A percentile compares a stretch with the other conserved stretches of the same genome.
Evolutionary conservation across 2,329 filamentous ascomycete species (phyloP).

Genomic region (Neoarthrinium moseri): DNA sequence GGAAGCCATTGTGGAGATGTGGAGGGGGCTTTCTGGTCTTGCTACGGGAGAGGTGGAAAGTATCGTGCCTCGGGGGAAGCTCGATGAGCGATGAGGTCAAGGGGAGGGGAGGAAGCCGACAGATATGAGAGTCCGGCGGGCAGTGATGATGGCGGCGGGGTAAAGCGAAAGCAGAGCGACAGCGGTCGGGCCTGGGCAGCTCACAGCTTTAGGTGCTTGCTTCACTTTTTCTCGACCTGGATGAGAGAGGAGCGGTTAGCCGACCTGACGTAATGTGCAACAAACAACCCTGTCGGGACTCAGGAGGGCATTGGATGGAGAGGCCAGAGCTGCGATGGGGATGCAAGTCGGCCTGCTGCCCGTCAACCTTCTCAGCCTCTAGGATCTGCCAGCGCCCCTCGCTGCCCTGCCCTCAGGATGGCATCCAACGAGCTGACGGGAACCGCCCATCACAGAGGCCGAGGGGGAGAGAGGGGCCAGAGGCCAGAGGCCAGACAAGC

Average conservation of each 20-base stretch:
- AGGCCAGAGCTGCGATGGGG: neutral
- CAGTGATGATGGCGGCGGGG: constrained; percentile 2
- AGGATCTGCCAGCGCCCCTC: no score
- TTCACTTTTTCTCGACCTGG: constrained; percentile 8
- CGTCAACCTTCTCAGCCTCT: neutral
- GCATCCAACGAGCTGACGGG: neutral
- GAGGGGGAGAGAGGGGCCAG: no score
- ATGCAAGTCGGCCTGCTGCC: neutral
- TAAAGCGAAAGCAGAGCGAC: neutral
- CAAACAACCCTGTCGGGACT: constrained; percentile 4
- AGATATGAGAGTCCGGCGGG: constrained; percentile 1
- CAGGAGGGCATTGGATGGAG: neutral
- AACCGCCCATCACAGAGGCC: neutral
- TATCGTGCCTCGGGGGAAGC: no score
- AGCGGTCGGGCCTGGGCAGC: no score
- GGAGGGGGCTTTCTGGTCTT: no score
- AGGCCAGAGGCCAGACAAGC: neutral
- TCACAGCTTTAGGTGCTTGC: constrained; percentile 10
- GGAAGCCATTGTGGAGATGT: constrained; percentile 59
- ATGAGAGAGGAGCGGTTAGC: constrained; percentile 3
- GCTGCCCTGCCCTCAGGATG: no score
- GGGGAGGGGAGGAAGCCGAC: constrained; percentile 2
- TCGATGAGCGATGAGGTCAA: neutral
- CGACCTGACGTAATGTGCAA: constrained; percentile 7
- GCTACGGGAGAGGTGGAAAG: no score